Percentiles rank a stretch among this genome's conserved stretches.
Conservation (phyloP, 305 asterid genomes). For the Rubia peregrina region DNA sequence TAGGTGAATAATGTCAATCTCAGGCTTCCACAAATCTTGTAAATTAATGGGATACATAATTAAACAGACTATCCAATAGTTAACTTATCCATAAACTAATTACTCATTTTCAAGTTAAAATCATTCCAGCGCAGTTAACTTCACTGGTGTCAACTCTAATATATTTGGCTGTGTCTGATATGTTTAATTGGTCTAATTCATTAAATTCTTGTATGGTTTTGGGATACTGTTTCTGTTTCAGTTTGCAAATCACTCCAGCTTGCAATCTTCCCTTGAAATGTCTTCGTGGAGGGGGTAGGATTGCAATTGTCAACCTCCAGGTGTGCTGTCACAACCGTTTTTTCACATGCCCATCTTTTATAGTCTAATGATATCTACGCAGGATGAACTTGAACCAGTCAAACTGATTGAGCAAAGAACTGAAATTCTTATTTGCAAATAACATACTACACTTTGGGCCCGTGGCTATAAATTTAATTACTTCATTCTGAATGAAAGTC, state of each 20-base stretch:
- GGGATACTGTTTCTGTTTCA: conserved; percentile 30
- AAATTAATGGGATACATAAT: not conserved
- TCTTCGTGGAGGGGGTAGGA: conserved; percentile 76
- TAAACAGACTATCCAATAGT: not conserved
- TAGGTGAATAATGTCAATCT: not conserved
- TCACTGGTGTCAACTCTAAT: not conserved
- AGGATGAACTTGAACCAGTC: not conserved
- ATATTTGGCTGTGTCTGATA: conserved; percentile 14
- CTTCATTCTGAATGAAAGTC: not conserved
- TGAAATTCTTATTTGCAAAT: not conserved
- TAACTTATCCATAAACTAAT: not conserved
- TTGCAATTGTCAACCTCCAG: conserved; percentile 97
- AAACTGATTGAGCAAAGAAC: not conserved
- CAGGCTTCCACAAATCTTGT: not conserved
- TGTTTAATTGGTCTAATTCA: not conserved
- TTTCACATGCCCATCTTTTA: not conserved
- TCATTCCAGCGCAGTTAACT: conserved; percentile 2
- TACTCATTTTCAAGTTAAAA: not conserved
- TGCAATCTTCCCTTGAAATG: conserved; percentile 89
- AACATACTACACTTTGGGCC: not conserved
- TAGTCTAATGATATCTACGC: not conserved
- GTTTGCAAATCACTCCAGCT: conserved; percentile 98
- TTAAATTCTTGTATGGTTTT: not conserved
- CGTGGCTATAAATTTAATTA: not conserved
- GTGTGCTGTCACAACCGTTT: conserved; percentile 19